Base-by-base conservation (phyloP, 2,329 filamentous ascomycete species). In the Pyrenophora seminiperda region DNA sequence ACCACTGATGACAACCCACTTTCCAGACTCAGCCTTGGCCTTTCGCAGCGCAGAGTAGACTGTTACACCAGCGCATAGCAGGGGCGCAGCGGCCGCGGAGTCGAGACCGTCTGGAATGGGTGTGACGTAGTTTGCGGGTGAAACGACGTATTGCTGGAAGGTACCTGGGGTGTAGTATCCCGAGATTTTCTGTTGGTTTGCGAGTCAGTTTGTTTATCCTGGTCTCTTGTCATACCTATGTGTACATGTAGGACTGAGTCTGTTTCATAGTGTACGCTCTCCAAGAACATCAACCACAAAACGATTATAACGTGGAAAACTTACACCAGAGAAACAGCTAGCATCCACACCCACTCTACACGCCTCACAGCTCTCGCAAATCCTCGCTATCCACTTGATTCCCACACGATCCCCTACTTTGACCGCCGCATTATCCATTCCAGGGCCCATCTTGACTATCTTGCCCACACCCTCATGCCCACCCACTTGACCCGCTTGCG, bases 151-250 rank as follows among this genome's bases (percentile, higher is more conserved):
- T 72, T 88, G 84, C 66, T 89, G 86, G 67, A 89, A 89, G n/a
- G 86, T 89, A 30, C 86, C 86, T 0, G 86, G 86, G 0, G 81
- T 83, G 67, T 83, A 87, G 73, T 88, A 89, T 4, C 86, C 86
- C 0, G 81, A 85, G 40, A 89, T 61, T 72, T 74, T 73, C 67
- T 73, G 20, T 33, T 1, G 1, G 17, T 30, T 29, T 30, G 10
- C 24, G 10, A 27, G 10, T 29, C 27, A 11, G 19, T 27, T 18
- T 4, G 14, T n/a, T n/a, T n/a, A n/a, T n/a, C n/a, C n/a, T n/a
- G n/a, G n/a, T n/a, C n/a, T n/a, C n/a, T n/a, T n/a, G n/a, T n/a
- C n/a, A n/a, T n/a, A n/a, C n/a, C n/a, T n/a, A n/a, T n/a, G n/a
- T n/a, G n/a, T n/a, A n/a, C n/a, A n/a, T n/a, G n/a, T n/a, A n/a